Conservation (phyloP, 1,139 yeast genomes). For the Geotrichum candidum region DNA sequence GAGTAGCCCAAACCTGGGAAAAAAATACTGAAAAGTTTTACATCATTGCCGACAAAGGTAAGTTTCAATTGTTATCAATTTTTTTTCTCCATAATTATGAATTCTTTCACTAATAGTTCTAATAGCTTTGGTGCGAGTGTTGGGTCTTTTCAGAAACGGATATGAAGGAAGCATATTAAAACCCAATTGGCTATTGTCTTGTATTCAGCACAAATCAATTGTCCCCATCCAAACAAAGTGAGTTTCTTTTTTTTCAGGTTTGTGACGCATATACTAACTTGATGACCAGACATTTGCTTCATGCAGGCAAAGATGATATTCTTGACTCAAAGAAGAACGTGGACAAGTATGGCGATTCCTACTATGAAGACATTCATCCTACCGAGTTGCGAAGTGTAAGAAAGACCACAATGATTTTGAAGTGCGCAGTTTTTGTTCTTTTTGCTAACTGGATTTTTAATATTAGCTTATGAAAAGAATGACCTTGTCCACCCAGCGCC, state of each 20-base stretch:
- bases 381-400: slow-evolving; percentile 13
- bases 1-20: slow-evolving; percentile 19
- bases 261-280: slow-evolving; percentile 29
- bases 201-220: slow-evolving; percentile 42
- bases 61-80: slow-evolving; percentile 9
- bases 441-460: not conserved
- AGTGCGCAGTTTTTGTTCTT: not conserved
- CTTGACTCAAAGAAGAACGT: slow-evolving; percentile 21
- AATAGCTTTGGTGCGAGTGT: slow-evolving; percentile 41
- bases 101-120: not conserved
- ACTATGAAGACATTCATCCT: slow-evolving; percentile 10
- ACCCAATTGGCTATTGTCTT: slow-evolving; percentile 70
- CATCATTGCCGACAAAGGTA: slow-evolving; percentile 45
- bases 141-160: slow-evolving; percentile 36
- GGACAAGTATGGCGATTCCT: slow-evolving; percentile 33
- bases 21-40: slow-evolving; percentile 26
- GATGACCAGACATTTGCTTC: slow-evolving; percentile 17
- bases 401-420: slow-evolving; percentile 7
- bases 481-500: not conserved
- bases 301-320: slow-evolving; percentile 17
- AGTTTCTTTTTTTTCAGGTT: slow-evolving; percentile 27
- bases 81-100: not conserved
- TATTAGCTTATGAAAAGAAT: not conserved
- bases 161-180: slow-evolving; percentile 52
- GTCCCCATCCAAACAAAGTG: slow-evolving; percentile 59